These are phyloP conservation scores for Pyrenophora seminiperda DNA, from an alignment of 2,329 filamentous ascomycete species.

Conservation along the genomic window DNA sequence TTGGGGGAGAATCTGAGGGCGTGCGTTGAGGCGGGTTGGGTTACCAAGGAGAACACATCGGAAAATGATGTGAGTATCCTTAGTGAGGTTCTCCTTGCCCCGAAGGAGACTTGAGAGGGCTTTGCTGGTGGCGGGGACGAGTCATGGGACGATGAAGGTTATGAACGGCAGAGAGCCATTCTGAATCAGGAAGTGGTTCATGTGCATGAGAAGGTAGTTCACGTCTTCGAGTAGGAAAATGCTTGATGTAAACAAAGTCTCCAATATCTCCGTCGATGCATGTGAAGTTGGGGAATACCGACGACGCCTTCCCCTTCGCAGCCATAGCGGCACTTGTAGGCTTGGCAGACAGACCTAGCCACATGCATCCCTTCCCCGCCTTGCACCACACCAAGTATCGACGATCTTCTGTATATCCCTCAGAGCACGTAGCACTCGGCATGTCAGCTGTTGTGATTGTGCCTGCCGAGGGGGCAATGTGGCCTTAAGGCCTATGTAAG, in stretches of 20 bases:
- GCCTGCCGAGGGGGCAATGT: conserved; percentile 3
- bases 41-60: neutral
- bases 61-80: neutral
- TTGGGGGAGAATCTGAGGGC: too few species aligned
- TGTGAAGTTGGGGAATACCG: conserved; percentile 9
- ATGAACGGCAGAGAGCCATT: too few species aligned
- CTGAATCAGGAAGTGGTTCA: neutral
- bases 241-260: neutral
- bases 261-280: conserved; percentile 3
- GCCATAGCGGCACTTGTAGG: conserved; percentile 8
- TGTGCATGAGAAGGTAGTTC: neutral
- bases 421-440: conserved; percentile 4
- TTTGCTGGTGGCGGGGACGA: too few species aligned
- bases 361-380: conserved; percentile 10
- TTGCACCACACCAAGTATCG: conserved; percentile 9
- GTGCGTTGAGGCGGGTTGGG: neutral
- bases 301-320: conserved; percentile 8
- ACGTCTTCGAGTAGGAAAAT: neutral
- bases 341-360: conserved; percentile 7
- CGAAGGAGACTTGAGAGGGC: neutral
- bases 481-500: conserved; percentile 1
- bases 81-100: too few species aligned
- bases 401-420: conserved; percentile 11
- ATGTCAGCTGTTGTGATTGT: conserved; percentile 7
- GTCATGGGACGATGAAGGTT: too few species aligned